phyloP scores from a whole-genome alignment of 495 filamentous ascomycete genomes.

The Pseudevernia furfuracea region DNA sequence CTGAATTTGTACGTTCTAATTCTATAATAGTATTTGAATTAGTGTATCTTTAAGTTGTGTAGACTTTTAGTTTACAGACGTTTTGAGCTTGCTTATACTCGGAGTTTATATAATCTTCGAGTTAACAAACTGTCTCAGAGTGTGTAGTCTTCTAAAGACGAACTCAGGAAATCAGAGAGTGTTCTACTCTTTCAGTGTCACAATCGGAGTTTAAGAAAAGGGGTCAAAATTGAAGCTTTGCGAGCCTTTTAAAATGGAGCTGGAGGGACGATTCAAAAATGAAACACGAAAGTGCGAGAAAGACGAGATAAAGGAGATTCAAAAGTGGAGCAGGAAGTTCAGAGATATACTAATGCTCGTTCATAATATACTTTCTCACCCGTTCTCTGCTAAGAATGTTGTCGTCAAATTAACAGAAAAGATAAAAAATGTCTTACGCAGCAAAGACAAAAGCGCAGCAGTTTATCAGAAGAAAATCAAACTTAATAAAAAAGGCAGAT shows the following conservation, averaged over 20 bases:
- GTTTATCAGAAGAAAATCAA: conserved; percentile 22
- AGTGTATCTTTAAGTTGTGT: background rate
- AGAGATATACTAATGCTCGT: background rate
- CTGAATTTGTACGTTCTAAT: too few species aligned
- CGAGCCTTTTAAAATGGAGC: background rate
- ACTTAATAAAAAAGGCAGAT: conserved; percentile 22
- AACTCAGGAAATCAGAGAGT: background rate
- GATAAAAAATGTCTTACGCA: conserved; percentile 3
- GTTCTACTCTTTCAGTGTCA: background rate
- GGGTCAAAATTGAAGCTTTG: background rate
- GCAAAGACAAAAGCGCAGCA: conserved; percentile 20
- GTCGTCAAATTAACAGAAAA: background rate
- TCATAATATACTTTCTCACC: background rate
- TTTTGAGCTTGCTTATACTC: background rate
- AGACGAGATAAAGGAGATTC: background rate
- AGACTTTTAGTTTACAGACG: background rate
- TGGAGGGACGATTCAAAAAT: background rate
- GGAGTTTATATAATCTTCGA: background rate
- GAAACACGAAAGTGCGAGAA: background rate
- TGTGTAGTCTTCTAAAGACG: background rate
- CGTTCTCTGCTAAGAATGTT: background rate
- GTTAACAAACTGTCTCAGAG: background rate
- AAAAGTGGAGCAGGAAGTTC: background rate
- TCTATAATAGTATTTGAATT: too few species aligned
- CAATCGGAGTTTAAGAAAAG: background rate